These are phyloP conservation scores for Didymella arachidicola DNA, from an alignment of 2,329 filamentous ascomycete genomes.

Conservation along the genomic window DNA sequence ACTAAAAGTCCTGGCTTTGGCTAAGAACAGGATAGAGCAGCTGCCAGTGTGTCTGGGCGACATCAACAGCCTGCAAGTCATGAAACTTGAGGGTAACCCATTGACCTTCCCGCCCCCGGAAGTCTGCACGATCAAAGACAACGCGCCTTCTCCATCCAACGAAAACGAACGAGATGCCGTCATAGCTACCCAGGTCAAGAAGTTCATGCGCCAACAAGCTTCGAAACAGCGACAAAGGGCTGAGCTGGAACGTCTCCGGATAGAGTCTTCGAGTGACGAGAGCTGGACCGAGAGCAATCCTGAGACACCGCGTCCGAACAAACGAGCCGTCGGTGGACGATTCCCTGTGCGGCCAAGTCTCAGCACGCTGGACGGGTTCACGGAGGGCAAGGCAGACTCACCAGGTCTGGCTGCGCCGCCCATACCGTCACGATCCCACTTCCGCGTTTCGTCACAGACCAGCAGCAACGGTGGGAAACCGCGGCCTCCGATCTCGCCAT, in stretches of 20 bases:
- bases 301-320: constrained; percentile 78
- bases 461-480: constrained; percentile 64
- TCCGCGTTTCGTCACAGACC: constrained; percentile 75
- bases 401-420: constrained; percentile 65
- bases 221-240: constrained; percentile 44
- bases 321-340: constrained; percentile 61
- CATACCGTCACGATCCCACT: constrained; percentile 82
- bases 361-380: constrained; percentile 66
- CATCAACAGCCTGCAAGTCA: constrained; percentile 85
- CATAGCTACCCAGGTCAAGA: constrained; percentile 67
- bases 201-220: constrained; percentile 60
- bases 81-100: constrained; percentile 90
- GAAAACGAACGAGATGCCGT: constrained; percentile 68
- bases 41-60: constrained; percentile 85
- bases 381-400: constrained; percentile 53
- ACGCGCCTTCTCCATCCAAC: constrained; percentile 56
- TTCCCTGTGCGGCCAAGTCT: constrained; percentile 74
- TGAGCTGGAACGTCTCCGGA: constrained; percentile 44
- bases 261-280: constrained; percentile 58
- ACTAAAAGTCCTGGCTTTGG: constrained; percentile 86
- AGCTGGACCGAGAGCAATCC: constrained; percentile 69
- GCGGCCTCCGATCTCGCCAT: constrained; percentile 76
- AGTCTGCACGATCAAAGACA: constrained; percentile 52
- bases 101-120: constrained; percentile 74
- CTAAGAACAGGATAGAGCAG: constrained; percentile 85